These are phyloP conservation scores for Sphagnum magellanicum DNA, from an alignment of 228 moss, liverwort and hornwort species.

Conservation along the genomic window DNA sequence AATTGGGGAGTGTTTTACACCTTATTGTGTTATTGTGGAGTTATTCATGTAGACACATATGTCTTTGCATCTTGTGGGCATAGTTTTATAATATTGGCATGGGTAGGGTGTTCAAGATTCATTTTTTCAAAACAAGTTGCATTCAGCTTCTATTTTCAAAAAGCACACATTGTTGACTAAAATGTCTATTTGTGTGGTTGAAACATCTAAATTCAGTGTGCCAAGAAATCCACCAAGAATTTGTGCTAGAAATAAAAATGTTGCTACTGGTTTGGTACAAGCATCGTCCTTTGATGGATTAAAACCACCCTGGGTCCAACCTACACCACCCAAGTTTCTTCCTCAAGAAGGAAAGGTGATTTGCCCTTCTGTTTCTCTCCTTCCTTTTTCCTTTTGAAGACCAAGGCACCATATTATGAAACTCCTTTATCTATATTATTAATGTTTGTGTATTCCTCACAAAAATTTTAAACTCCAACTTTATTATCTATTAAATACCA, in stretches of 20 bases:
- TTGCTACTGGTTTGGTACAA: slow-evolving; percentile 70
- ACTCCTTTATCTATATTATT: not conserved
- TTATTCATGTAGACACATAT: too few relatives aligned
- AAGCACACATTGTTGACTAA: slow-evolving; percentile 23
- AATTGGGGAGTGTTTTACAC: too few relatives aligned
- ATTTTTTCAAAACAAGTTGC: not conserved
- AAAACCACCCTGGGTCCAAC: slow-evolving; percentile 91
- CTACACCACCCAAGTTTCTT: slow-evolving; percentile 76
- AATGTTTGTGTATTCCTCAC: not conserved
- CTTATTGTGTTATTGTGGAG: too few relatives aligned
- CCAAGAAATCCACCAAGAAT: slow-evolving; percentile 78
- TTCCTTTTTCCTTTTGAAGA: too few relatives aligned
- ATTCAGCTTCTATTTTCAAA: not conserved
- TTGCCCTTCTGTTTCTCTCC: not conserved
- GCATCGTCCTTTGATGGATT: slow-evolving; percentile 61
- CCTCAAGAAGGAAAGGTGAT: slow-evolving; percentile 84
- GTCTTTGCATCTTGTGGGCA: too few relatives aligned
- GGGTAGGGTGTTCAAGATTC: not conserved
- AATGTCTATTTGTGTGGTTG: slow-evolving; percentile 30
- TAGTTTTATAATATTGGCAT: too few relatives aligned
- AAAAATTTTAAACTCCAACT: too few relatives aligned
- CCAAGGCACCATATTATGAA: not conserved
- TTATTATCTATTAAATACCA: too few relatives aligned
- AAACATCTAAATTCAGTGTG: slow-evolving; percentile 56
- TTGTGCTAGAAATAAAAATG: slow-evolving; percentile 82